A percentile compares a stretch with the other conserved stretches of the same genome.
Evolutionary conservation across 1,139 yeast species (phyloP).

Genomic region (Trichomonascaceae sp.): DNA sequence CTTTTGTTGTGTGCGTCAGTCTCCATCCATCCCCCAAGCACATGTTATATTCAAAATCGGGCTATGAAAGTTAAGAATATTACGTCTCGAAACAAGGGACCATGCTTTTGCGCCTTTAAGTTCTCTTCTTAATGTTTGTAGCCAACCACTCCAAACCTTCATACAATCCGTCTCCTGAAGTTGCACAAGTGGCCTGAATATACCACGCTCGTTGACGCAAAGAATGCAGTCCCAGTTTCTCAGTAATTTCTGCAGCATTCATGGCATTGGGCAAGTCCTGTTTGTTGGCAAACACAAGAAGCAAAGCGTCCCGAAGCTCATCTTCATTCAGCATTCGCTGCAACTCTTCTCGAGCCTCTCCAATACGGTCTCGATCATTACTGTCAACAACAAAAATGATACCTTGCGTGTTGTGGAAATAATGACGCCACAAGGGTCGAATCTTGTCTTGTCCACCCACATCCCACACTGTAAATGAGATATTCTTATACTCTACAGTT

Average conservation of each 20-base stretch:
- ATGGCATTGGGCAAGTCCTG: slow-evolving; percentile 94
- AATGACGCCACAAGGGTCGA: slow-evolving; percentile 94
- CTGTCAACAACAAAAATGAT: slow-evolving; percentile 89
- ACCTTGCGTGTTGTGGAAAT: slow-evolving; percentile 92
- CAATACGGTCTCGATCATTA: slow-evolving; percentile 88
- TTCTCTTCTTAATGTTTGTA: slow-evolving; percentile 71
- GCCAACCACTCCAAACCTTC: slow-evolving; percentile 94
- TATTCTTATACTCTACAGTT: slow-evolving; percentile 91
- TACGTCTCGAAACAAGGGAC: neutral
- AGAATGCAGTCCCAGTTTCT: slow-evolving; percentile 84
- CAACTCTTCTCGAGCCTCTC: slow-evolving; percentile 89
- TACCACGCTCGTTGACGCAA: slow-evolving; percentile 94
- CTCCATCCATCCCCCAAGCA: neutral
- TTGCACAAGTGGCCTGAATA: slow-evolving; percentile 91
- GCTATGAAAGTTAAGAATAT: neutral
- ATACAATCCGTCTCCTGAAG: slow-evolving; percentile 90
- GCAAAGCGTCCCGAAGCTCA: slow-evolving; percentile 84
- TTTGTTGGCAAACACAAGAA: slow-evolving; percentile 77
- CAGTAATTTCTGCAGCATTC: slow-evolving; percentile 93
- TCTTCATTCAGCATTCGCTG: slow-evolving; percentile 94
- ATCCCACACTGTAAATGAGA: slow-evolving; percentile 93
- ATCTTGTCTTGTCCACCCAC: slow-evolving; percentile 97
- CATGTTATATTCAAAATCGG: neutral
- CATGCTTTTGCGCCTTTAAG: slow-evolving; percentile 22
- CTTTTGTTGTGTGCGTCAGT: neutral